phyloP scores from a whole-genome alignment of 2,329 filamentous ascomycete genomes.

The Ophiostoma sp. region DNA sequence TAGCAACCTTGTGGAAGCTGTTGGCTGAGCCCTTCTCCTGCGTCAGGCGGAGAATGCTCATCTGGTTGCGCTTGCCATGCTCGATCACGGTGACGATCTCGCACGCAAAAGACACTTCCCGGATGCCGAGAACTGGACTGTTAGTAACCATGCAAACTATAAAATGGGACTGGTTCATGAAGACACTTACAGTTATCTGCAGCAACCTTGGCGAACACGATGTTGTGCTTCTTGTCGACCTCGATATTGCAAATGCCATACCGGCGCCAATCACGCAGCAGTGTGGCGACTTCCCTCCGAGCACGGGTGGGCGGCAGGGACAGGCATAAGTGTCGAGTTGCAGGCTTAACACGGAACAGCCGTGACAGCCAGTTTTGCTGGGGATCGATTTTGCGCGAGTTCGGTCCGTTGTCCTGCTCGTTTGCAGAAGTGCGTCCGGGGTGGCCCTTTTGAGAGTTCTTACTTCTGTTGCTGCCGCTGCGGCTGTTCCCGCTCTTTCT shows the following conservation, averaged over 20 bases:
- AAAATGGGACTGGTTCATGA: background rate
- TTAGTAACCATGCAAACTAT: background rate
- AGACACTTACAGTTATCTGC: constrained; percentile 51
- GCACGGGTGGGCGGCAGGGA: constrained; percentile 64
- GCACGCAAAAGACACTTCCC: constrained; percentile 79
- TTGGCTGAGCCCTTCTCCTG: constrained; percentile 89
- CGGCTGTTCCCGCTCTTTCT: constrained; percentile 14
- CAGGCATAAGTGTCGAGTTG: constrained; percentile 69
- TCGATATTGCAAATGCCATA: constrained; percentile 76
- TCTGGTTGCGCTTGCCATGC: constrained; percentile 67
- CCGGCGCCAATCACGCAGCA: constrained; percentile 73
- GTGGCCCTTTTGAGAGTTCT: constrained; percentile 17
- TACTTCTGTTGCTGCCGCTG: constrained; percentile 20
- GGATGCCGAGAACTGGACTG: constrained; percentile 58
- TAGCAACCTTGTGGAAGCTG: constrained; percentile 78
- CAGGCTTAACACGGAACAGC: constrained; percentile 84
- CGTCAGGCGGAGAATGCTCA: constrained; percentile 78
- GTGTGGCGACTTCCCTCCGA: constrained; percentile 67
- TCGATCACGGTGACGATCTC: constrained; percentile 88
- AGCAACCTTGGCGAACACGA: constrained; percentile 72
- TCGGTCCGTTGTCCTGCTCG: constrained; percentile 35
- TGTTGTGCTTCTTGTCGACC: constrained; percentile 71
- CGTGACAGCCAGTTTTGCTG: constrained; percentile 84
- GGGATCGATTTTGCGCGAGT: constrained; percentile 54
- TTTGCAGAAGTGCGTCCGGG: constrained; percentile 15